Evolutionary conservation across 2,329 filamentous ascomycete genomes (phyloP), one percentile per base, ranked within the genome.

Genomic region (Fusarium neocosmosporiellum): DNA sequence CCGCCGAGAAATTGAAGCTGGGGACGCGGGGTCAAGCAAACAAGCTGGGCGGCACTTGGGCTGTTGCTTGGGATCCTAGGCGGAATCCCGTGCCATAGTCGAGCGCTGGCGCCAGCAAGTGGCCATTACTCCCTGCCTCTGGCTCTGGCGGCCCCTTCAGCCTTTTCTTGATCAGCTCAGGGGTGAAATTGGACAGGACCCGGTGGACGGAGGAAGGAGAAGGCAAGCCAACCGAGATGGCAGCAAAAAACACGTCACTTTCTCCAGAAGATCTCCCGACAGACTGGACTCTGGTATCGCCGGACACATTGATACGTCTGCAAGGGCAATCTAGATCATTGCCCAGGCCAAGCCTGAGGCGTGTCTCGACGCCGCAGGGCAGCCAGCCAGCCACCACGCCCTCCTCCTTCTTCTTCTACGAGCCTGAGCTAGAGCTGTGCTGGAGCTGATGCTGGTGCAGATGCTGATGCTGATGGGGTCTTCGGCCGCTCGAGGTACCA

Each of bases 321-420:
- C 60, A 65, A 71, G 67, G 60, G 71, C 59, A 66, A 62, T 66
- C 63, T 66, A 66, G 58, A 66, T 66, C 59, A 60, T 24, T 27
- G 24, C 34, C 58, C 48, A 54, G 60, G 41, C 43, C 43, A 29
- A 29, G 5, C 43, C 31, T 37, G 37, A 70, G 69, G 70, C 39
- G 66, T 73, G 66, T 54, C 39, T 63, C 50, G 59, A 36, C 59
- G 57, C 59, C 41, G 54, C 54, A 60, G 55, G 24, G 55, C 43
- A 55, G 46, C 18, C 43, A 63, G 54, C 43, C 53, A 55, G 31
- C 34, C 57, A 55, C 43, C 31, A 61, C 43, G 53, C 37, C 33
- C 55, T 57, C 34, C 22, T 50, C 46, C 43, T 46, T 48, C 43
- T 27, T 48, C 37, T 39, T 63, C 31, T 7, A 33, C 31, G 24